Base-by-base conservation (phyloP, 441 rosid genomes). In the Syzygium syzygioides region DNA sequence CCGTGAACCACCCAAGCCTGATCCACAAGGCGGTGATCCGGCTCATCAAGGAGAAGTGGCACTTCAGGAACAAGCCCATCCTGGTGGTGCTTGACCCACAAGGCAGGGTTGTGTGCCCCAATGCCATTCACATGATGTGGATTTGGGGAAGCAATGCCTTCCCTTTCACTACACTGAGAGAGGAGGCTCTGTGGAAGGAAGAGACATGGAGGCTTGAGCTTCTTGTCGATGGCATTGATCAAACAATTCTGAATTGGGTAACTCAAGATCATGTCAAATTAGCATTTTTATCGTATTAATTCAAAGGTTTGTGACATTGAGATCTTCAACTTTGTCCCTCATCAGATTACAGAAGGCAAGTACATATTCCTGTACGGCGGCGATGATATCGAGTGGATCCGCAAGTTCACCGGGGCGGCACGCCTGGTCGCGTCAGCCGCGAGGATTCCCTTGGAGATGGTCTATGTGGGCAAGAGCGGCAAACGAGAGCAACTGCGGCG, bases 71-170 rank as follows among this genome's bases (percentile, higher is more conserved):
- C 91, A 95, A 92, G 90, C 95, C 98, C 45, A 93, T 95, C 86
- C 95, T 95, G 34, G 94, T 95, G 68, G 96, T 94, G 53, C 90
- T 95, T 53, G 97, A 95, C 89, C 95, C 98, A 41, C 95, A 94
- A 91, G 98, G 97, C 54, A 94, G 86, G 87, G 95, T 95, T 48
- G 94, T 90, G 88, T 90, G 92, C 86, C 94, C 94, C 30, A 95
- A 95, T 83, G 98, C 98, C 79, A 90, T 95, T 89, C 96, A 95
- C 89, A 95, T 95, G 98, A 94, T 96, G 93, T 94, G 96, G 95
- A 94, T 97, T 90, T 96, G 98, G 98, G 96, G 95, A 37, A 93
- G 92, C 90, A 60, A 86, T 66, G 97, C 99, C 87, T 96, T 93
- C 90, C 99, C 99, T 89, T 98, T 97, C 94, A 96, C 95, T n/a